Evolutionary conservation across 345 rosid species (phyloP).

Genomic region (Sapria himalayana): DNA sequence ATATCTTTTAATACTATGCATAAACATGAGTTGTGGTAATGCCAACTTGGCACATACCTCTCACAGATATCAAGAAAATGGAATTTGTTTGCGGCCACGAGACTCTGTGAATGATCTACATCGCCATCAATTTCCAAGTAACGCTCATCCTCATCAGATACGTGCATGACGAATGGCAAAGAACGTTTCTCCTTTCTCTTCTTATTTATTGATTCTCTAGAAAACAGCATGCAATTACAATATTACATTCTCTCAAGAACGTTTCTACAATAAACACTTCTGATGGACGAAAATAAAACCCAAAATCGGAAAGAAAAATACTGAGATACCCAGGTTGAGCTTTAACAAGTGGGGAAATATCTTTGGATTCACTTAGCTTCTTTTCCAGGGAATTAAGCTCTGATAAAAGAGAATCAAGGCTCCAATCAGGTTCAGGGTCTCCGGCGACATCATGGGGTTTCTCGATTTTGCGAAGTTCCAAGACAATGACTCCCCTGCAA

Average conservation of each 20-base stretch:
- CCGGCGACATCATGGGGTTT: constrained; percentile 30
- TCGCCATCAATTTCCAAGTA: constrained; percentile 19
- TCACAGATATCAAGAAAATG: constrained; percentile 25
- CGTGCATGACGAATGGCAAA: constrained; percentile 36
- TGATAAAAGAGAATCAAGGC: constrained; percentile 26
- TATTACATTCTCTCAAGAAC: too few species aligned
- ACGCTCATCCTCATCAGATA: constrained; percentile 38
- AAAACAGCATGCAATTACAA: too few species aligned
- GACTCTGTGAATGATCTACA: constrained; percentile 11
- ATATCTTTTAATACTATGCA: too few species aligned
- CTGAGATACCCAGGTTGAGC: too few species aligned
- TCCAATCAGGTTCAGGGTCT: constrained; percentile 77
- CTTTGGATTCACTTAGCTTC: constrained; percentile 23
- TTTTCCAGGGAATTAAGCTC: constrained; percentile 50
- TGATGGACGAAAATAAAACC: too few species aligned
- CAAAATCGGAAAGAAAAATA: too few species aligned
- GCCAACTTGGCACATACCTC: too few species aligned
- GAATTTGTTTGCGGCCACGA: constrained; percentile 20
- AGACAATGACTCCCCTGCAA: constrained; percentile 35
- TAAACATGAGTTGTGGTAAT: too few species aligned
- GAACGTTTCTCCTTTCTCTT: constrained; percentile 16
- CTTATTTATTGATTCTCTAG: constrained; percentile 10
- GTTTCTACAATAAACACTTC: too few species aligned
- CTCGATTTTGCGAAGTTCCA: constrained; percentile 42
- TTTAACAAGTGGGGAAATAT: too few species aligned